phyloP scores from a whole-genome alignment of 2,329 filamentous ascomycete genomes.

The Emergomyces africanus region DNA sequence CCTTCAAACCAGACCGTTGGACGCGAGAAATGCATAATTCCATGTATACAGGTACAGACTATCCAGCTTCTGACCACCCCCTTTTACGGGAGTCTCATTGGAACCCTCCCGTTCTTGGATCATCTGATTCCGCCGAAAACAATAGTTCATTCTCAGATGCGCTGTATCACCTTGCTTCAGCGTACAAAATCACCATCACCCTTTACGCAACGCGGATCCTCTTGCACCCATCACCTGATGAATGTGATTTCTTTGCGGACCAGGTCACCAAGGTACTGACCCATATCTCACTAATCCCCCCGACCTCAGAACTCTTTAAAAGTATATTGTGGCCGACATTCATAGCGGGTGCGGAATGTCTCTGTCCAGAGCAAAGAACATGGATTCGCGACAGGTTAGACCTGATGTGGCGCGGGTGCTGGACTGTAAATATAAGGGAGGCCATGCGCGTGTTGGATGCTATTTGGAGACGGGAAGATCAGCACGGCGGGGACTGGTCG shows the following conservation, averaged over 20 bases:
- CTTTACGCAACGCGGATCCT: slow-evolving; percentile 29
- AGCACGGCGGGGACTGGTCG: slow-evolving; percentile 25
- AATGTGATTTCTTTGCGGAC: slow-evolving; percentile 14
- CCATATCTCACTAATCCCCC: slow-evolving; percentile 24
- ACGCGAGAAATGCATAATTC: slow-evolving; percentile 23
- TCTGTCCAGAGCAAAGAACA: slow-evolving; percentile 19
- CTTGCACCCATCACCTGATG: slow-evolving; percentile 18
- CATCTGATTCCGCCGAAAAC: neutral
- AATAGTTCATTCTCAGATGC: neutral
- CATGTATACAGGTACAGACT: neutral
- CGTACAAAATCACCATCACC: slow-evolving; percentile 28
- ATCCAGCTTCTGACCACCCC: neutral
- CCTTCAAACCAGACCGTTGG: slow-evolving; percentile 27
- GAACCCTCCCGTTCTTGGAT: neutral
- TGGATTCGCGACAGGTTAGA: slow-evolving; percentile 23
- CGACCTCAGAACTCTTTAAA: slow-evolving; percentile 29
- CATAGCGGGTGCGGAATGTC: slow-evolving; percentile 31
- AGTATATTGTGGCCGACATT: slow-evolving; percentile 33
- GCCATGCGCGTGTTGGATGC: slow-evolving; percentile 27
- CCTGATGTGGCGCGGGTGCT: slow-evolving; percentile 23
- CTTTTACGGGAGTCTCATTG: neutral
- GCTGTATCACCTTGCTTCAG: slow-evolving; percentile 24
- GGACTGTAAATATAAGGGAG: slow-evolving; percentile 28
- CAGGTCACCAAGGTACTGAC: slow-evolving; percentile 23
- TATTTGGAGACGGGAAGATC: slow-evolving; percentile 29